Conservation (phyloP, 1,284 basidiomycete species). For the Bondarzewia mesenterica region DNA sequence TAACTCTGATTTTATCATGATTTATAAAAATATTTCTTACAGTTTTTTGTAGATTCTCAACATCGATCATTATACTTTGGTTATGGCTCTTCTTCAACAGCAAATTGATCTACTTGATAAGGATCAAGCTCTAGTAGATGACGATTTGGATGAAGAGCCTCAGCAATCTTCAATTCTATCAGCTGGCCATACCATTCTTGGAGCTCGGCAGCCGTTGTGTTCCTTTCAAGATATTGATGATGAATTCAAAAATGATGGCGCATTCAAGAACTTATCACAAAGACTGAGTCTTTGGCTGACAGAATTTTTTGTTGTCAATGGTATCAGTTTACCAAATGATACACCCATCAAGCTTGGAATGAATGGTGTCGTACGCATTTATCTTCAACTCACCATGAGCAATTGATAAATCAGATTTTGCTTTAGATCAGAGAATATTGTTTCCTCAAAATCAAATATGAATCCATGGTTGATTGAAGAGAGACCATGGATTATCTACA, state of each 20-base stretch:
- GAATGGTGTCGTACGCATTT: slow-evolving; percentile 8
- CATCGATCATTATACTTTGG: slow-evolving; percentile 7
- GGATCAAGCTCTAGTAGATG: background rate
- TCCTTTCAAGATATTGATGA: background rate
- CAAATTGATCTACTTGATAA: slow-evolving; percentile 6
- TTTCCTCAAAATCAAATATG: slow-evolving; percentile 18
- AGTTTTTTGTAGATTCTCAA: slow-evolving; percentile 14
- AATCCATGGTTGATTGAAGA: slow-evolving; percentile 21
- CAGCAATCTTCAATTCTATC: background rate
- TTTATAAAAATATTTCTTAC: too few relatives aligned
- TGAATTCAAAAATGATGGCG: background rate
- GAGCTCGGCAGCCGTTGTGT: background rate
- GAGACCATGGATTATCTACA: slow-evolving; percentile 15
- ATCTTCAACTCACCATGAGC: too few relatives aligned
- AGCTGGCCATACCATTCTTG: slow-evolving; percentile 2
- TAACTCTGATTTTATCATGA: background rate
- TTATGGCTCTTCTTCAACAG: slow-evolving; percentile 6
- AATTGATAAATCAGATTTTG: too few relatives aligned
- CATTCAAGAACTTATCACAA: slow-evolving; percentile 7
- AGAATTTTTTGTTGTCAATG: background rate
- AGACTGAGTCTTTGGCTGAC: slow-evolving; percentile 2
- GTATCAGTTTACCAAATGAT: background rate
- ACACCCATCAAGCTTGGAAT: background rate
- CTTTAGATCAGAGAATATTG: too few relatives aligned
- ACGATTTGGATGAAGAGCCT: background rate